Base-by-base conservation (phyloP, 2,329 filamentous ascomycete species). In the Talaromyces piceae region DNA sequence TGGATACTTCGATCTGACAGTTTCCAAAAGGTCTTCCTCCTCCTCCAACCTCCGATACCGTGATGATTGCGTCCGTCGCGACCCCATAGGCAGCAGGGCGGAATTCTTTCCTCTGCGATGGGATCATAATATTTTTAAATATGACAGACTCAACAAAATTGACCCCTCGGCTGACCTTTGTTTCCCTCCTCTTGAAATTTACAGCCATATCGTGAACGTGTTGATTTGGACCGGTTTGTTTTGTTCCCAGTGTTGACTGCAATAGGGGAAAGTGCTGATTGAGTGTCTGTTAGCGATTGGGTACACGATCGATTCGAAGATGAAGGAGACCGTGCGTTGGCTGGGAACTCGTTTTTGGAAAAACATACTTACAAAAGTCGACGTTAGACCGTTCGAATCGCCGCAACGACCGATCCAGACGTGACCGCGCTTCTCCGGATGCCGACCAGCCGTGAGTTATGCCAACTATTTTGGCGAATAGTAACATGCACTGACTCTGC, bases 251-350 rank as follows among this genome's bases (percentile, higher is more conserved):
- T 27, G 25, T 45, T 43, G 45, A 30, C 27, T 49, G 13, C 11
- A 6, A 20, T 13, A n/a, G 52, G 18, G 11, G 13, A n/a, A 12
- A n/a, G 53, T 50, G 52, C 56, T 61, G 57, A 62, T 33, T 39
- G 9, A 41, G 6, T 9, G 25, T 50, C 49, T 54, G 6, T 39
- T 57, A 88, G 88, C 65, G 90, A 95, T 76, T 96, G 91, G 91
- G 88, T 95, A 60, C 91, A 96, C 68, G 88, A 95, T 73, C 87
- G 84, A 66, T 95, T 83, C 67, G 87, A 93, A 68, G 87, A 88
- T 63, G 80, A 84, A 67, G 78, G 84, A 71, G 73, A 74, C 53
- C 62, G 73, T 74, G 57, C 54, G 70, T 67, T 58, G 33, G 13
- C 27, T n/a, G n/a, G n/a, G n/a, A n/a, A n/a, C n/a, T n/a, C n/a